Conservation (phyloP, 495 filamentous ascomycete species). For the Xylaria sp. region DNA sequence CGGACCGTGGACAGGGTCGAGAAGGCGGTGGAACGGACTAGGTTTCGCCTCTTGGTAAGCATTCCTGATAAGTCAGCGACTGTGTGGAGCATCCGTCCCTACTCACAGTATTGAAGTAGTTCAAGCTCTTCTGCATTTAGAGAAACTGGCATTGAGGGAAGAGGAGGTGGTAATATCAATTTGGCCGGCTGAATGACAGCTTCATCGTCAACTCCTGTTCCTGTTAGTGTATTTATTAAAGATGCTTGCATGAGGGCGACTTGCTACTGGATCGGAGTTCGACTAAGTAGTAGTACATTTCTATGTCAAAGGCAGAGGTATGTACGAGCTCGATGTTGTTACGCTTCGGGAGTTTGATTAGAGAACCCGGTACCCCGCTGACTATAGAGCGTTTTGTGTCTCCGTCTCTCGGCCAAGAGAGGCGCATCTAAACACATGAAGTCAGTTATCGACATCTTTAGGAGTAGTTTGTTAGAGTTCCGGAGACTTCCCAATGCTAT, state of each 20-base stretch:
- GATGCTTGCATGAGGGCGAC: constrained; percentile 8
- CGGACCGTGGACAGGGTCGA: constrained; percentile 38
- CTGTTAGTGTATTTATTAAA: neutral
- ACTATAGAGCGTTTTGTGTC: constrained; percentile 38
- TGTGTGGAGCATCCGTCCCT: constrained; percentile 11
- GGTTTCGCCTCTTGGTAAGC: constrained; percentile 3
- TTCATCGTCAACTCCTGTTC: constrained; percentile 1
- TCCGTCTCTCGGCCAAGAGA: constrained; percentile 43
- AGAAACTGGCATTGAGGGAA: constrained; percentile 12
- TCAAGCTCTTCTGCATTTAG: constrained; percentile 28
- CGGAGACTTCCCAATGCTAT: neutral
- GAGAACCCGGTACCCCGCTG: constrained; percentile 22
- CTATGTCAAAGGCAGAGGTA: constrained; percentile 35
- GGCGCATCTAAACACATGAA: constrained; percentile 24
- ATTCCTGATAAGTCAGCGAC: neutral
- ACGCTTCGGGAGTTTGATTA: neutral
- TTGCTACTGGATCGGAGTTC: constrained; percentile 19
- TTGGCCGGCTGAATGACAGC: neutral
- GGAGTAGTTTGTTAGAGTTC: neutral
- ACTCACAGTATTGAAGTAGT: constrained; percentile 35
- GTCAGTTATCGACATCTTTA: neutral
- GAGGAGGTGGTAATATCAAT: constrained; percentile 20
- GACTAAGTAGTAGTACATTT: constrained; percentile 34
- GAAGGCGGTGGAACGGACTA: constrained; percentile 34
- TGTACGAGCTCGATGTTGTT: constrained; percentile 33